A percentile compares a stretch with the other conserved stretches of the same genome.
These are phyloP conservation scores for Peronospora farinosa DNA, from an alignment of 352 stramenopile genomes.

Conservation along the genomic window DNA sequence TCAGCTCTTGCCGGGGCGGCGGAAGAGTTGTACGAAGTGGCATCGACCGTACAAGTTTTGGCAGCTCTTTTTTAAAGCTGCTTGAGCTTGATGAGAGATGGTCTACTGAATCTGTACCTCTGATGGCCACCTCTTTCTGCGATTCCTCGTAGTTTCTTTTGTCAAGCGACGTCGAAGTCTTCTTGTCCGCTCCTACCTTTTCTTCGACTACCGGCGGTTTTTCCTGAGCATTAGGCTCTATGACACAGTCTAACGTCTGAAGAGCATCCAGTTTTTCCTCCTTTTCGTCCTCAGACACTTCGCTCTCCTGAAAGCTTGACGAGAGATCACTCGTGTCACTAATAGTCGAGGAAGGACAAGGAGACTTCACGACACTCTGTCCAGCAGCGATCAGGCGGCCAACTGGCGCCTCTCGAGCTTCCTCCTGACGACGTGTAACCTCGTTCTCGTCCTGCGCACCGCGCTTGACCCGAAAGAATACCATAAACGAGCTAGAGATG, in stretches of 20 bases:
- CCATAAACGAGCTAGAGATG: conserved; percentile 72
- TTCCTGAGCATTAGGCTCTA: conserved; percentile 1
- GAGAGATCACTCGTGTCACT: conserved; percentile 31
- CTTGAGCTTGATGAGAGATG: conserved; percentile 13
- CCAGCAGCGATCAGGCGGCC: conserved; percentile 60
- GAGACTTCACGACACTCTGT: conserved; percentile 35
- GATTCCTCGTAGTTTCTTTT: background rate
- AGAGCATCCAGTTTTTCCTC: conserved; percentile 25
- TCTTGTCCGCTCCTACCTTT: conserved; percentile 2
- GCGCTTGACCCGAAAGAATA: conserved; percentile 47
- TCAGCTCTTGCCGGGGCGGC: conserved; percentile 35
- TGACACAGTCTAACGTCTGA: conserved; percentile 4
- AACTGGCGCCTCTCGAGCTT: conserved; percentile 41
- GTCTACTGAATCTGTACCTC: conserved; percentile 8
- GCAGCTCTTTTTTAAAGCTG: conserved; percentile 21
- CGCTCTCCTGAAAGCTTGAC: conserved; percentile 26
- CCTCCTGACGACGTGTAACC: conserved; percentile 22
- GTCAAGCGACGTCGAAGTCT: background rate
- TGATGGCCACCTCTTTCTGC: conserved; percentile 4
- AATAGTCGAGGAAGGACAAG: conserved; percentile 20
- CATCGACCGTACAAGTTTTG: conserved; percentile 27
- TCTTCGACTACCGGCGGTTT: conserved; percentile 2
- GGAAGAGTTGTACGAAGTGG: conserved; percentile 32
- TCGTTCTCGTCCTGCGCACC: conserved; percentile 22
- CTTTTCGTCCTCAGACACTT: conserved; percentile 24